A percentile compares a stretch with the other conserved stretches of the same genome.
These are phyloP conservation scores for Nakazawaea pomicola DNA, from an alignment of 805 yeast species.

Conservation along the genomic window DNA sequence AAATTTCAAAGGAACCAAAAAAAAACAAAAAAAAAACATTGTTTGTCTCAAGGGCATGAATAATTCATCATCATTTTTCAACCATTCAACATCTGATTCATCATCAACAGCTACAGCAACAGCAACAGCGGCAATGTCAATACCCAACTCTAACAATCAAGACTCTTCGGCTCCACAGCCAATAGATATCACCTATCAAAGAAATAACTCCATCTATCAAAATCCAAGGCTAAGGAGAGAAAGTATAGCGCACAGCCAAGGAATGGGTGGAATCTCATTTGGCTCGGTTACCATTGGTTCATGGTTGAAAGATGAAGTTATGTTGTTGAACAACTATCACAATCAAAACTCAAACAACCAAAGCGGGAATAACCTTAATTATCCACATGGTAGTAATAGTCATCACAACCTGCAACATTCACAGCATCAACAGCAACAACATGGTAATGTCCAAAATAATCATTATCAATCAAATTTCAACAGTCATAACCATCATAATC, in stretches of 20 bases:
- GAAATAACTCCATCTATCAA: constrained; percentile 32
- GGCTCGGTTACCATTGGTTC: constrained; percentile 93
- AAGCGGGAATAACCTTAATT: no score
- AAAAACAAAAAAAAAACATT: no score
- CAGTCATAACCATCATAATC: constrained; percentile 18
- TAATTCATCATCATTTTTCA: no score
- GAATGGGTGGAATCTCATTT: constrained; percentile 98
- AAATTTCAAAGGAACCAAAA: no score
- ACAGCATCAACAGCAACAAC: no score
- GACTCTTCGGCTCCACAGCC: constrained; percentile 24
- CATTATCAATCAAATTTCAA: constrained; percentile 6
- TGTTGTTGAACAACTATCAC: constrained; percentile 38
- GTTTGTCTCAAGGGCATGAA: no score
- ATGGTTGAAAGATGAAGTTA: constrained; percentile 92
- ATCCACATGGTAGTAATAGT: no score
- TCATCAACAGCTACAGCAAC: no score
- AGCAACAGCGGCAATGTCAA: constrained; percentile 27
- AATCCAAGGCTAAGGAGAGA: constrained; percentile 71
- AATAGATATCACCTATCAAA: constrained; percentile 31
- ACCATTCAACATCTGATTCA: no score
- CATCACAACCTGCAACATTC: no score
- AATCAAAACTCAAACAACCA: no score
- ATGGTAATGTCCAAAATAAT: background rate
- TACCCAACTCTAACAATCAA: constrained; percentile 20
- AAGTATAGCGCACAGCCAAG: constrained; percentile 91